These are phyloP conservation scores for Acacia concinna DNA, from an alignment of 331 rosid genomes.

Conservation along the genomic window DNA sequence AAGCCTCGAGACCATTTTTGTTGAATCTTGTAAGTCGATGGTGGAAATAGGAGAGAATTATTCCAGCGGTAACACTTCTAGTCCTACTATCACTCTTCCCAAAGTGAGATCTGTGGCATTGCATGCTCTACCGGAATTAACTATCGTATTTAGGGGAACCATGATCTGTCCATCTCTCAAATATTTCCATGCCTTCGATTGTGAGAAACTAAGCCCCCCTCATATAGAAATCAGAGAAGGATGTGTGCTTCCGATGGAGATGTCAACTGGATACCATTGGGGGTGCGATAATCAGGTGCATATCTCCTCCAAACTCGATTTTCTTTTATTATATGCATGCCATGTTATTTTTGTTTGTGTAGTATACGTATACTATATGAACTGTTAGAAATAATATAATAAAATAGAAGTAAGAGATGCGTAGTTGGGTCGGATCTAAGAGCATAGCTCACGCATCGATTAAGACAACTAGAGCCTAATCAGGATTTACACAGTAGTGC, in stretches of 20 bases:
- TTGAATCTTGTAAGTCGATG: too few relatives aligned
- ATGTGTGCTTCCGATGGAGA: too few relatives aligned
- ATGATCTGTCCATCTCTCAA: not conserved
- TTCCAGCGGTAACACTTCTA: not conserved
- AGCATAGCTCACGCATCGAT: too few relatives aligned
- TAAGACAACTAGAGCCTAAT: too few relatives aligned
- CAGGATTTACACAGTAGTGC: too few relatives aligned
- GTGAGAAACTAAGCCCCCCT: not conserved
- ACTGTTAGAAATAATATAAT: too few relatives aligned
- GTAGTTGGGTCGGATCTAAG: too few relatives aligned
- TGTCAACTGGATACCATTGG: not conserved
- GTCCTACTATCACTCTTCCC: not conserved
- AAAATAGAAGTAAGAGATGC: too few relatives aligned
- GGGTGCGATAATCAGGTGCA: not conserved
- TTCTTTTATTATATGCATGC: too few relatives aligned
- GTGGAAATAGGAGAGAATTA: fast-evolving
- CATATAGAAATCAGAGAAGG: not conserved
- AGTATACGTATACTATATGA: too few relatives aligned
- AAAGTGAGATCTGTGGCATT: not conserved
- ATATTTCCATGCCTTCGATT: fast-evolving
- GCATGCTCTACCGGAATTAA: not conserved
- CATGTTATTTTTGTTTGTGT: not conserved
- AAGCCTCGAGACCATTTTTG: too few relatives aligned
- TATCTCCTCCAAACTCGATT: not conserved
- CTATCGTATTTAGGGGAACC: not conserved